Percentiles rank a stretch among this genome's conserved stretches.
Evolutionary conservation across 2,329 filamentous ascomycete genomes (phyloP).

Genomic region (Daldinia sp.): DNA sequence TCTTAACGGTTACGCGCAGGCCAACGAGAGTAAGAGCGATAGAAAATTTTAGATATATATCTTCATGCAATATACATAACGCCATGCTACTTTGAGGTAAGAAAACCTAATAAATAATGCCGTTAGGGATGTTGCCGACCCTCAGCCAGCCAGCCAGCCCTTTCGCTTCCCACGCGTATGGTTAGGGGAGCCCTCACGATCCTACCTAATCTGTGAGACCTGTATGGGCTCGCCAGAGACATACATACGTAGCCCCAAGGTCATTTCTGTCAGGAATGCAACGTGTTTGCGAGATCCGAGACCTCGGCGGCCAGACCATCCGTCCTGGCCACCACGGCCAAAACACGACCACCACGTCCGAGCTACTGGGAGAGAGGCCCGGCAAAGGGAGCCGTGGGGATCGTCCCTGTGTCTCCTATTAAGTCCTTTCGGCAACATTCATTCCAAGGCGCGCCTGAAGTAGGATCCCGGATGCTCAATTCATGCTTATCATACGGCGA

Average conservation of each 20-base stretch:
- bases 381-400: constrained; percentile 42
- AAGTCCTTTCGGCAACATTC: constrained; percentile 35
- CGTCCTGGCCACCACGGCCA: constrained; percentile 17
- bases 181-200: constrained; percentile 38
- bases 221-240: constrained; percentile 37
- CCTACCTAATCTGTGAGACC: constrained; percentile 42
- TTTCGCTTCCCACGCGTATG: constrained; percentile 33
- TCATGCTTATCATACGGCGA: constrained; percentile 30
- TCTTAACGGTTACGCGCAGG: constrained; percentile 22
- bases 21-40: constrained; percentile 7
- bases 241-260: constrained; percentile 40
- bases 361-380: constrained; percentile 38
- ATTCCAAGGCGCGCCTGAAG: constrained; percentile 25
- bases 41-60: background rate
- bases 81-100: constrained; percentile 33
- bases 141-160: constrained; percentile 1
- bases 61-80: constrained; percentile 31
- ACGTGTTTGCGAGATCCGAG: constrained; percentile 45
- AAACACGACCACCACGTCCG: constrained; percentile 29
- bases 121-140: constrained; percentile 31
- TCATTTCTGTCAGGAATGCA: constrained; percentile 44
- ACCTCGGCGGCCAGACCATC: constrained; percentile 33
- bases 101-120: constrained; percentile 18
- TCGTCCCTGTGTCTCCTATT: constrained; percentile 40
- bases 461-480: constrained; percentile 32